These are phyloP conservation scores for Boeremia lycopersici DNA, from an alignment of 2,329 filamentous ascomycete genomes.

Conservation along the genomic window DNA sequence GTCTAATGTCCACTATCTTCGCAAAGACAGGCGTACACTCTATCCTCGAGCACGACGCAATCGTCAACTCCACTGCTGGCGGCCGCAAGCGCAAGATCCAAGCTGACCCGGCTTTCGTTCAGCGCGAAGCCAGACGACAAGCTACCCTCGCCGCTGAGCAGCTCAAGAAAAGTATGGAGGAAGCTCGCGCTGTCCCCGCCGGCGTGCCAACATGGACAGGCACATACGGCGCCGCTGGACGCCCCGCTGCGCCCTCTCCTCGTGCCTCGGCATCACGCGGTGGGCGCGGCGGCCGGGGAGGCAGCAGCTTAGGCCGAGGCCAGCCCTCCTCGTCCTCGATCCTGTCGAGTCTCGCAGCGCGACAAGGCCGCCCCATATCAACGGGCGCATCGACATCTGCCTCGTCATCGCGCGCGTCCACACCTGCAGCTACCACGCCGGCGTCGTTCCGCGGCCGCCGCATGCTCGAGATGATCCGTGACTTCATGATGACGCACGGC, in stretches of 20 bases:
- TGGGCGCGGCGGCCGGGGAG: constrained; percentile 42
- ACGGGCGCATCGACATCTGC: constrained; percentile 18
- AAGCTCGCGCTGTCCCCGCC: constrained; percentile 73
- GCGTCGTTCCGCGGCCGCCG: constrained; percentile 45
- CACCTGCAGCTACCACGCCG: constrained; percentile 34
- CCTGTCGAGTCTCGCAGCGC: constrained; percentile 51
- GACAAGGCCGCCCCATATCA: constrained; percentile 43
- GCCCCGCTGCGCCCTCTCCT: constrained; percentile 51
- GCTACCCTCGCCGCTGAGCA: constrained; percentile 79
- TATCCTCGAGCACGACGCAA: constrained; percentile 91
- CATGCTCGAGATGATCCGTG: constrained; percentile 66
- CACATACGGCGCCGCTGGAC: constrained; percentile 76
- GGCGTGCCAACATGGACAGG: constrained; percentile 96
- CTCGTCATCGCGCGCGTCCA: constrained; percentile 34
- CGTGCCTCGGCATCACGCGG: constrained; percentile 44
- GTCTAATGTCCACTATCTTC: constrained; percentile 88
- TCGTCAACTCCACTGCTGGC: constrained; percentile 60
- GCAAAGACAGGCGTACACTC: constrained; percentile 84
- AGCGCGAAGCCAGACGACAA: constrained; percentile 79
- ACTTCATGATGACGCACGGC: constrained; percentile 78
- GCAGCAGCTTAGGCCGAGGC: constrained; percentile 41
- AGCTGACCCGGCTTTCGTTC: constrained; percentile 78
- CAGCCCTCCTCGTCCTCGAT: constrained; percentile 51
- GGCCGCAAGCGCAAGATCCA: constrained; percentile 67
- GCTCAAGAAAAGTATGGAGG: constrained; percentile 73